phyloP scores from a whole-genome alignment of 1,139 yeast species.

The Candida buenavistaensis region DNA sequence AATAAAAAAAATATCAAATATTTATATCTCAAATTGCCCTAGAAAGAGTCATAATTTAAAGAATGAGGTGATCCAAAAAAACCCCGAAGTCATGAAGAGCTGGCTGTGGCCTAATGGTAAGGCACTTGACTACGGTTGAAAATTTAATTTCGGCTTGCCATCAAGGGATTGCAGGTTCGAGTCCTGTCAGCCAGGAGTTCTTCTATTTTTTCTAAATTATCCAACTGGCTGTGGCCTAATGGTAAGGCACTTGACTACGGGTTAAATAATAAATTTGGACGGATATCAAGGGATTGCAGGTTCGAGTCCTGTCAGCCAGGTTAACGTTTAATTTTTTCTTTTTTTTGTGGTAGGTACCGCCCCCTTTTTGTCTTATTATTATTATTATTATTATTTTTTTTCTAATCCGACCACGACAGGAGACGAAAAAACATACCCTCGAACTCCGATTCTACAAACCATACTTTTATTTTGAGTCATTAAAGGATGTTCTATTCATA shows the following conservation, averaged over 20 bases:
- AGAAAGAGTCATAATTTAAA: no score
- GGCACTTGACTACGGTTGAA: conserved; percentile 15
- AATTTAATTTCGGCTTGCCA: conserved; percentile 4
- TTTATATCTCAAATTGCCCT: no score
- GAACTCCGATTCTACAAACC: no score
- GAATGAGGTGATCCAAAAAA: no score
- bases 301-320: conserved; percentile 16
- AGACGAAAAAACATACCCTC: no score
- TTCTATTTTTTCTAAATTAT: neutral
- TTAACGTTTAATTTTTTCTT: conserved; percentile 4
- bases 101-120: conserved; percentile 16
- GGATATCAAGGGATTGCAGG: conserved; percentile 15
- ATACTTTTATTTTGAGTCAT: neutral
- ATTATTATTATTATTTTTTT: no score
- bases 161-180: conserved; percentile 17
- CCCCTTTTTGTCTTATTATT: no score
- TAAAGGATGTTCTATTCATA: neutral
- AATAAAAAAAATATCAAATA: no score
- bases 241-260: conserved; percentile 17
- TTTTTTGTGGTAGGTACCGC: no score
- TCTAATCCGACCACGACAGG: no score
- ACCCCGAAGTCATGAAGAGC: neutral
- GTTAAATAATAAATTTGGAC: neutral
- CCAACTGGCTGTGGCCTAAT: conserved; percentile 14
- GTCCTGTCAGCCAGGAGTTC: conserved; percentile 14